Percentiles rank a stretch among this genome's conserved stretches.
These are phyloP conservation scores for Brasilioporus rufonigricans DNA, from an alignment of 768 basidiomycete genomes.

Conservation along the genomic window DNA sequence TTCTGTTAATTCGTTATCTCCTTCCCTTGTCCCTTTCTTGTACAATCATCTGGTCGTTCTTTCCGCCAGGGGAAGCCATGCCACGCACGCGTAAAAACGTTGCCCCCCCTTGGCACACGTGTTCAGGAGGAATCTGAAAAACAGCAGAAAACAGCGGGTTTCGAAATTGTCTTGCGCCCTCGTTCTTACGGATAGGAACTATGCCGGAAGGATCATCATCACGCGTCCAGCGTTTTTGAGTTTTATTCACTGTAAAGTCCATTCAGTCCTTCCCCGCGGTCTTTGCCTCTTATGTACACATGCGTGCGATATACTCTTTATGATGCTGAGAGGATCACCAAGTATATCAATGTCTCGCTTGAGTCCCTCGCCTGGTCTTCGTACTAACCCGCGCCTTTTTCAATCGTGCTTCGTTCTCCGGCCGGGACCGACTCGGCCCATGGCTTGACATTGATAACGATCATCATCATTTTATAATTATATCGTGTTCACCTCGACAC, in stretches of 20 bases:
- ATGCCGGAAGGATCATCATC: slow-evolving; percentile 20
- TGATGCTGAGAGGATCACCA: neutral
- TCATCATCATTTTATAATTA: neutral
- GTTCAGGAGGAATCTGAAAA: neutral
- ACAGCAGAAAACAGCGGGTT: neutral
- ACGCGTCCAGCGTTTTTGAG: neutral
- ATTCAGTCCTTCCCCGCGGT: neutral
- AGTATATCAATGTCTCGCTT: neutral
- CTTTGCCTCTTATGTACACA: neutral
- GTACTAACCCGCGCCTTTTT: neutral
- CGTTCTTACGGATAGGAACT: slow-evolving; percentile 1
- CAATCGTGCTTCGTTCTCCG: too few species aligned
- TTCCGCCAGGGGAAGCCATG: neutral
- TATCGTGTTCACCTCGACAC: neutral
- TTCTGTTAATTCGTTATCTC: slow-evolving; percentile 2
- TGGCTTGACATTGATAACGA: neutral
- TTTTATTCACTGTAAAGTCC: neutral
- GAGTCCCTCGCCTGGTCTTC: neutral
- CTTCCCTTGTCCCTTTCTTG: neutral
- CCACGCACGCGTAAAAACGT: neutral
- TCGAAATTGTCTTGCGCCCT: slow-evolving; percentile 14
- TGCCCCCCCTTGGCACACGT: slow-evolving; percentile 5
- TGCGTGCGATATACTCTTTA: neutral
- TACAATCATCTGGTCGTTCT: too few species aligned
- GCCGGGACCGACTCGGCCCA: neutral